Evolutionary conservation across 352 stramenopile genomes (phyloP).

Genomic region (Phytophthora hibernalis): DNA sequence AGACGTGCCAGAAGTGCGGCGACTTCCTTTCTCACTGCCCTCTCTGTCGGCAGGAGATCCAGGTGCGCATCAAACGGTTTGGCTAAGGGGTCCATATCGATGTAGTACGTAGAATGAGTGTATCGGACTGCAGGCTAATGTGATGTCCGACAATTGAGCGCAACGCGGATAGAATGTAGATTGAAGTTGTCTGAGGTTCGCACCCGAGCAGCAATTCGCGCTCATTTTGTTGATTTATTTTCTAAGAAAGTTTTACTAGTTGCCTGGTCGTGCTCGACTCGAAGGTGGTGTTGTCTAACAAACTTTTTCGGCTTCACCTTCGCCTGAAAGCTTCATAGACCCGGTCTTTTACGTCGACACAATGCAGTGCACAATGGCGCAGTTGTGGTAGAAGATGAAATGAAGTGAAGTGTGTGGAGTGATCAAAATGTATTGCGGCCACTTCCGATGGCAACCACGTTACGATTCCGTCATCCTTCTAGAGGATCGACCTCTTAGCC

Average conservation of each 20-base stretch:
- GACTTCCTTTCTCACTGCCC: constrained; percentile 69
- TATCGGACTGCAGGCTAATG: not conserved
- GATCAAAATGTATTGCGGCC: constrained; percentile 41
- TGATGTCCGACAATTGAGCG: constrained; percentile 1
- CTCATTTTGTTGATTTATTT: constrained; percentile 39
- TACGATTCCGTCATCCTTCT: constrained; percentile 34
- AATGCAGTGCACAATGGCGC: constrained; percentile 23
- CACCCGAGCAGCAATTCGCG: constrained; percentile 31
- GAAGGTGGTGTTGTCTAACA: not conserved
- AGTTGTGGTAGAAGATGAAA: not conserved
- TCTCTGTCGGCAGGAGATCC: constrained; percentile 76
- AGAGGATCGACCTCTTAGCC: constrained; percentile 16
- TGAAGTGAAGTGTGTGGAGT: constrained; percentile 20
- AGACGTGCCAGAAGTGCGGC: constrained; percentile 71
- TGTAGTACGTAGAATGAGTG: no score
- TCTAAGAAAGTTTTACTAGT: constrained; percentile 22
- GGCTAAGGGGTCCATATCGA: constrained; percentile 34
- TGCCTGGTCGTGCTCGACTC: not conserved
- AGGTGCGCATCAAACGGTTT: constrained; percentile 80
- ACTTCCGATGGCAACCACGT: constrained; percentile 48
- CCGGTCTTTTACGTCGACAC: constrained; percentile 2
- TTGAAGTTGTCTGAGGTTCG: constrained; percentile 6
- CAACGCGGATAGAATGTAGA: constrained; percentile 15
- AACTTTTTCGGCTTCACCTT: constrained; percentile 27
- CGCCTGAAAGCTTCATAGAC: constrained; percentile 11